phyloP scores from a whole-genome alignment of 305 asterid genomes.

The Fraxinus floribunda region DNA sequence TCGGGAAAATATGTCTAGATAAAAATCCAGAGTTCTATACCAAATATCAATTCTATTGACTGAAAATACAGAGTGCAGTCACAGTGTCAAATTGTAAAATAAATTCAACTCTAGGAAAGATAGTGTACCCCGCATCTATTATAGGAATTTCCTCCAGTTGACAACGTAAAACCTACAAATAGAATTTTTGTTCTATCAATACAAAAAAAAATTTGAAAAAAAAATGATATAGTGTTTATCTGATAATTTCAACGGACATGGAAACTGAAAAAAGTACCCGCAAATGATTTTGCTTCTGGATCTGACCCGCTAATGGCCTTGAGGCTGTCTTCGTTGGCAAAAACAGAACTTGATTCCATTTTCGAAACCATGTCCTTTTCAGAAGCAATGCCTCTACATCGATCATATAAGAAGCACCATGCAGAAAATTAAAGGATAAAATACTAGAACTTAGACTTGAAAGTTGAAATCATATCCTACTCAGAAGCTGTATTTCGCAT shows the following conservation, averaged over 20 bases:
- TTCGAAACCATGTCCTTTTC: slow-evolving; percentile 27
- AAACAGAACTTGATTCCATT: slow-evolving; percentile 35
- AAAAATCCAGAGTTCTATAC: neutral
- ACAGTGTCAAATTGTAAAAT: neutral
- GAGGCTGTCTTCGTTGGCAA: slow-evolving; percentile 34
- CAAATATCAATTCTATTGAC: neutral
- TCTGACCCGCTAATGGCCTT: slow-evolving; percentile 32
- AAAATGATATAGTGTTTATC: neutral
- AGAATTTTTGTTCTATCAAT: slow-evolving; percentile 14
- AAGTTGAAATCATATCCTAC: neutral
- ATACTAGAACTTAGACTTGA: neutral
- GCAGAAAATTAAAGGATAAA: neutral
- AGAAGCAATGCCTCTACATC: slow-evolving; percentile 44
- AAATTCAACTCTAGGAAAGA: slow-evolving; percentile 12
- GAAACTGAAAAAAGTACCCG: slow-evolving; percentile 42
- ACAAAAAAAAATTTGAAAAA: neutral
- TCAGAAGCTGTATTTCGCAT: neutral
- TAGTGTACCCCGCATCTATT: slow-evolving; percentile 74
- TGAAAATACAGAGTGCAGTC: slow-evolving; percentile 6
- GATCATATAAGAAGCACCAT: slow-evolving; percentile 9
- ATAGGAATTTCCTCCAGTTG: slow-evolving; percentile 56
- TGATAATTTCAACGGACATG: neutral
- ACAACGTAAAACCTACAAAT: slow-evolving; percentile 58
- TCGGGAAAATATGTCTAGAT: neutral
- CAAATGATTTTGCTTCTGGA: slow-evolving; percentile 34